Evolutionary conservation across 257 asterid genomes (phyloP).

Genomic region (Linaria vulgaris): DNA sequence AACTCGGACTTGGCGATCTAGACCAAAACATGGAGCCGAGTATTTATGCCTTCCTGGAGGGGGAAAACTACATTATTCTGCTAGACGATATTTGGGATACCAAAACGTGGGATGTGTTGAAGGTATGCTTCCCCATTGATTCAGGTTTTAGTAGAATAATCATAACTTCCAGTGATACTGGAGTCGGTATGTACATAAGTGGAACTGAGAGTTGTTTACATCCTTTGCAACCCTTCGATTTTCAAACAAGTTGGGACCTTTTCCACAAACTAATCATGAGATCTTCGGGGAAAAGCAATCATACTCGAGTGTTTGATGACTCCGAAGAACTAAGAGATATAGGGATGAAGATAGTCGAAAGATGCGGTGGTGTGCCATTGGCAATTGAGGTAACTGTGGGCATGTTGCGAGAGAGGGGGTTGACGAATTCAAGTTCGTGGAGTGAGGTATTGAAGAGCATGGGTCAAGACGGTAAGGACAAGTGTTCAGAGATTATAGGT

Average conservation of each 20-base stretch:
- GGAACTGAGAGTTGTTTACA: constrained; percentile 17
- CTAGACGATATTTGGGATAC: too few relatives aligned
- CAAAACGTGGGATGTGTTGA: constrained; percentile 24
- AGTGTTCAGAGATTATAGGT: too few relatives aligned
- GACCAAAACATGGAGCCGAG: too few relatives aligned
- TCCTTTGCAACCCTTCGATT: constrained; percentile 20
- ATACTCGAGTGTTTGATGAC: too few relatives aligned
- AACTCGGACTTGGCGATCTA: too few relatives aligned
- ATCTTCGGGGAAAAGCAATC: neutral
- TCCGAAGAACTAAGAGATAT: neutral
- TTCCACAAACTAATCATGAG: constrained; percentile 16
- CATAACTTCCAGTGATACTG: constrained; percentile 19
- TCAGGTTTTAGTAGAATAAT: constrained; percentile 24
- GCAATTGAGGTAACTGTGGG: too few relatives aligned
- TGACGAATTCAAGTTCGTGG: too few relatives aligned
- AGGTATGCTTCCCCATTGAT: neutral
- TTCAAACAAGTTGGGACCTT: constrained; percentile 28
- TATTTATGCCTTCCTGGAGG: too few relatives aligned
- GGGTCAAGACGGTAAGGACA: too few relatives aligned
- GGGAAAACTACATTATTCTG: too few relatives aligned
- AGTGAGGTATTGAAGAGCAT: too few relatives aligned
- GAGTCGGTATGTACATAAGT: constrained; percentile 27
- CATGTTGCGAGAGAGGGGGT: too few relatives aligned
- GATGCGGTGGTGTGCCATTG: constrained; percentile 30
- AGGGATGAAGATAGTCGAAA: constrained; percentile 9